These are phyloP conservation scores for Claviceps capensis DNA, from an alignment of 2,329 filamentous ascomycete species.

Conservation along the genomic window DNA sequence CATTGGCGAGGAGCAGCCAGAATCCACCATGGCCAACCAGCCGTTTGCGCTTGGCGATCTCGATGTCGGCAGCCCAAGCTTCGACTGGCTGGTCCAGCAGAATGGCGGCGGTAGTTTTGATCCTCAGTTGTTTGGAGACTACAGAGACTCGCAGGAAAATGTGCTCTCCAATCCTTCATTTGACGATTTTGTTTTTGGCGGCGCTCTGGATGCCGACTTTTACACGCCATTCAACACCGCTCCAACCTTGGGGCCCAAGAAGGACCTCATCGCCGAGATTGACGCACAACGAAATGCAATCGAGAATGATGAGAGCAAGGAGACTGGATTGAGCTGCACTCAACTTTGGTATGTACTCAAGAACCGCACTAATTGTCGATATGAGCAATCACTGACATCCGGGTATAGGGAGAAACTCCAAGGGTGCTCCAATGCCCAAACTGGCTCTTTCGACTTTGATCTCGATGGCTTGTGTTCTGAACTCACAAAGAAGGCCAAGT, in stretches of 20 bases:
- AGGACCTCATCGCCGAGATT: slow-evolving; percentile 63
- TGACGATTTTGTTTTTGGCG: slow-evolving; percentile 53
- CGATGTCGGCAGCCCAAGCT: slow-evolving; percentile 36
- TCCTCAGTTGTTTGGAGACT: slow-evolving; percentile 80
- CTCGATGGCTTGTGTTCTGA: slow-evolving; percentile 87
- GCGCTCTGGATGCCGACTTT: slow-evolving; percentile 73
- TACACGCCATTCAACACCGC: slow-evolving; percentile 65
- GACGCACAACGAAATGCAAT: slow-evolving; percentile 59
- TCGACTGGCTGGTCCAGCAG: slow-evolving; percentile 67
- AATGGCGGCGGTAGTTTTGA: slow-evolving; percentile 81
- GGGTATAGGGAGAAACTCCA: slow-evolving; percentile 71
- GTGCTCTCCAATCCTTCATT: slow-evolving; percentile 57
- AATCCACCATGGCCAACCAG: slow-evolving; percentile 22
- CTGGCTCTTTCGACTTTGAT: slow-evolving; percentile 63
- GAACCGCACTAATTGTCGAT: too few species aligned
- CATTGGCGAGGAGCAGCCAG: slow-evolving; percentile 50
- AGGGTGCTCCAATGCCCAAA: slow-evolving; percentile 73
- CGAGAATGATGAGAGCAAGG: slow-evolving; percentile 46
- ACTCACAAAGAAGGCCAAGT: slow-evolving; percentile 89
- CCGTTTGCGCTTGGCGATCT: slow-evolving; percentile 15
- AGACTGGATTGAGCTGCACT: slow-evolving; percentile 64
- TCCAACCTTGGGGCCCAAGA: slow-evolving; percentile 35
- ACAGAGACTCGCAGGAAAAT: slow-evolving; percentile 79
- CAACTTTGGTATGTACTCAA: slow-evolving; percentile 72
- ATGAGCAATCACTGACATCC: slow-evolving; percentile 24